Conservation (phyloP, 2,329 filamentous ascomycete species). For the Graphiopsis chlorocephala region DNA sequence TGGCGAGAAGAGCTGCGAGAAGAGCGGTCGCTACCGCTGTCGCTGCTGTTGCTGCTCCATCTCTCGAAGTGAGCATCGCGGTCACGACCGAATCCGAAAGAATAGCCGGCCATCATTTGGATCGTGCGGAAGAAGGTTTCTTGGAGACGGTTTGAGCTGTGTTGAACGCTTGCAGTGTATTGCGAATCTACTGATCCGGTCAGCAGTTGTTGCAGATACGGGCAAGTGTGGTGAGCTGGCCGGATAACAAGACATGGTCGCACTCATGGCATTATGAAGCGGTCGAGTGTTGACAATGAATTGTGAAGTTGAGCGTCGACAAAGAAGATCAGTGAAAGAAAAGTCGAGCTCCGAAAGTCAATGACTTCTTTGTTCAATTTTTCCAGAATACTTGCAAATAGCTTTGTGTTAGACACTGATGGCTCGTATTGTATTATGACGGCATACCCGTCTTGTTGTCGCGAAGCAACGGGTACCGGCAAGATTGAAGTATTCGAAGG, state of each 20-base stretch:
- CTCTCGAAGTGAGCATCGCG: background rate
- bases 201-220: background rate
- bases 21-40: background rate
- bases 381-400: background rate
- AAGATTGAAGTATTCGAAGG: background rate
- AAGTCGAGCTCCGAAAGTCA: background rate
- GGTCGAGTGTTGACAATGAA: background rate
- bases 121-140: background rate
- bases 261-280: background rate
- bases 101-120: background rate
- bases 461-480: background rate
- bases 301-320: background rate
- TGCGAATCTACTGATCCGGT: background rate
- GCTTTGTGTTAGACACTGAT: background rate
- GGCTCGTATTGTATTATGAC: background rate
- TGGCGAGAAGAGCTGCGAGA: background rate
- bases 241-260: background rate
- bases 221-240: background rate
- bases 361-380: background rate
- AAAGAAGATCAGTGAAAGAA: background rate
- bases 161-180: background rate
- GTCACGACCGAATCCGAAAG: background rate
- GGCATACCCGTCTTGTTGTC: background rate
- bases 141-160: background rate
- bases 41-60: background rate